Conservation (phyloP, 2,329 filamentous ascomycete genomes). For the Elsinoe ampelina region DNA sequence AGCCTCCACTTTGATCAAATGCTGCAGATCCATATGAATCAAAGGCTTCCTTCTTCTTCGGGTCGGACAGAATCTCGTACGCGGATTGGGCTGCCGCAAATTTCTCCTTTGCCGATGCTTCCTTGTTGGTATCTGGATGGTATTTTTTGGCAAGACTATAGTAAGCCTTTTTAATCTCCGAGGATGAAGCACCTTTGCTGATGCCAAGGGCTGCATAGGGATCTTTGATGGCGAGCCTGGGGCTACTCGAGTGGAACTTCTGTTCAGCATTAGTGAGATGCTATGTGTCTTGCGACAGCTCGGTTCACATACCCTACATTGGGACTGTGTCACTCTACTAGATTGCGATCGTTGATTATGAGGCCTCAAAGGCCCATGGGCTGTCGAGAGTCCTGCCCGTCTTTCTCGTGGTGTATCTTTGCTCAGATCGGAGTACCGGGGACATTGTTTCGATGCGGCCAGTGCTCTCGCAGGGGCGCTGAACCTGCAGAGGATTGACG, state of each 20-base stretch:
- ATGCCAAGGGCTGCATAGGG: conserved; percentile 86
- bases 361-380: background rate
- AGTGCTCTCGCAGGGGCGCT: conserved; percentile 1
- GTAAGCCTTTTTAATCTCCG: conserved; percentile 97
- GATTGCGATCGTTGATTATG: background rate
- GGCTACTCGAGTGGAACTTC: conserved; percentile 53
- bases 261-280: conserved; percentile 23
- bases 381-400: conserved; percentile 7
- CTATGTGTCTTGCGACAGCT: background rate
- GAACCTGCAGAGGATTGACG: conserved; percentile 1
- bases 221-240: conserved; percentile 51
- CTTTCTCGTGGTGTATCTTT: background rate
- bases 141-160: conserved; percentile 96
- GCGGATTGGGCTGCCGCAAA: conserved; percentile 88
- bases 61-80: conserved; percentile 87
- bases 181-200: conserved; percentile 64
- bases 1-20: conserved; percentile 53
- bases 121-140: conserved; percentile 97
- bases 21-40: conserved; percentile 84
- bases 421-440: background rate
- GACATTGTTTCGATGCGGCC: background rate
- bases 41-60: conserved; percentile 85
- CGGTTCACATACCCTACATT: background rate
- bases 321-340: background rate
- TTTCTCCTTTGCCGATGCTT: conserved; percentile 82